These are phyloP conservation scores for Aspergillus novoparasiticus DNA, from an alignment of 2,329 filamentous ascomycete species.

Conservation along the genomic window DNA sequence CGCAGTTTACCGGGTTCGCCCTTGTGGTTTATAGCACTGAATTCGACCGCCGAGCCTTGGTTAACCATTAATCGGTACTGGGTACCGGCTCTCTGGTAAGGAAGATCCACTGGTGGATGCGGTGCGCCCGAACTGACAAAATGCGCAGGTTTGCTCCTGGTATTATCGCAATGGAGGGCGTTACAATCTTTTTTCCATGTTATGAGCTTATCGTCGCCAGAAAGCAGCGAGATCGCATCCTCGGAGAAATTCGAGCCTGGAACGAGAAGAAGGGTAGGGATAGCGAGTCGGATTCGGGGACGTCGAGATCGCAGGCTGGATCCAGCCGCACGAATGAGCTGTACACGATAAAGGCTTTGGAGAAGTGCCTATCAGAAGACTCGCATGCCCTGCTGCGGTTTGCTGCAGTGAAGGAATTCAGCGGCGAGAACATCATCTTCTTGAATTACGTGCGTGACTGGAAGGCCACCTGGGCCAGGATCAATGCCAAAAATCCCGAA, in stretches of 20 bases:
- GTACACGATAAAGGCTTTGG: neutral
- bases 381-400: neutral
- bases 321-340: neutral
- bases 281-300: neutral
- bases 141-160: neutral
- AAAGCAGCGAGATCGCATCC: neutral
- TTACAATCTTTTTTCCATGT: neutral
- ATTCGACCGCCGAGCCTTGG: neutral
- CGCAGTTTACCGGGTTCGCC: neutral
- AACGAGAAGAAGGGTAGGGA: neutral
- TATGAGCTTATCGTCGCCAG: neutral
- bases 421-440: neutral
- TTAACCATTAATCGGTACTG: neutral
- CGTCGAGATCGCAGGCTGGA: neutral
- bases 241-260: neutral
- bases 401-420: neutral
- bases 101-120: neutral
- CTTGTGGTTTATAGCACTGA: neutral
- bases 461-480: neutral
- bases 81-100: neutral
- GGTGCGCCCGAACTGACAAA: neutral
- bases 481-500: neutral
- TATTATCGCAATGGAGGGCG: neutral
- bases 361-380: neutral
- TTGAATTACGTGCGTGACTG: neutral